phyloP scores from a whole-genome alignment of 305 asterid genomes.

The Nicotiana rustica region DNA sequence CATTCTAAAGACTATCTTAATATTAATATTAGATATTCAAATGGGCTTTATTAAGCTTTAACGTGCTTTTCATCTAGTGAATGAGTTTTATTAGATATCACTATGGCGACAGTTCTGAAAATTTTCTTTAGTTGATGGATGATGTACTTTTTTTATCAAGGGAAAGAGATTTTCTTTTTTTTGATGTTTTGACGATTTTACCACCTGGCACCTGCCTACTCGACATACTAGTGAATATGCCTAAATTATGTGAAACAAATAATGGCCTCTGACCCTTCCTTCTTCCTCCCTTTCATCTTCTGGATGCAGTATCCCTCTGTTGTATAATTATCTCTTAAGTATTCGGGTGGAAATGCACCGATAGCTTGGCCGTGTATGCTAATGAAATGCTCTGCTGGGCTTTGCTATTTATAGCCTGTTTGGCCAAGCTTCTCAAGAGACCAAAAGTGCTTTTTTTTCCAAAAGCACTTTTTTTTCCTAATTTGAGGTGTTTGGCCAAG shows the following conservation, averaged over 20 bases:
- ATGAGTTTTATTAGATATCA: no score
- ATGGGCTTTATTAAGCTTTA: constrained; percentile 11
- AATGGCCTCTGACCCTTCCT: background rate
- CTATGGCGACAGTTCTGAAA: no score
- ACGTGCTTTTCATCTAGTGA: background rate
- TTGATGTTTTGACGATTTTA: constrained; percentile 17
- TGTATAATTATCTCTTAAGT: background rate
- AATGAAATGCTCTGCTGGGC: background rate
- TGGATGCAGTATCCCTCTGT: constrained; percentile 5
- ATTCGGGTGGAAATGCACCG: constrained; percentile 5
- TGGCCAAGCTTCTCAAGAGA: no score
- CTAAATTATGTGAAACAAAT: constrained; percentile 4
- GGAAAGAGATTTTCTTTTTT: constrained; percentile 12
- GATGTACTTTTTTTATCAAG: constrained; percentile 9
- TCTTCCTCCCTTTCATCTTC: constrained; percentile 23
- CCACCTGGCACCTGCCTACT: background rate
- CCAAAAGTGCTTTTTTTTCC: no score
- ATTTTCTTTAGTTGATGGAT: constrained; percentile 11
- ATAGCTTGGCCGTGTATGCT: background rate
- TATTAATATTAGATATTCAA: constrained; percentile 1
- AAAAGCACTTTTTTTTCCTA: no score
- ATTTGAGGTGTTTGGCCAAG: no score
- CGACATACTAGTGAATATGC: background rate
- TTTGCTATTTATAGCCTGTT: no score
- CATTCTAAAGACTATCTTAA: background rate